Percentiles rank a stretch among this genome's conserved stretches.
Evolutionary conservation across 768 basidiomycete species (phyloP).

Genomic region (Rhizopogon roseolus): DNA sequence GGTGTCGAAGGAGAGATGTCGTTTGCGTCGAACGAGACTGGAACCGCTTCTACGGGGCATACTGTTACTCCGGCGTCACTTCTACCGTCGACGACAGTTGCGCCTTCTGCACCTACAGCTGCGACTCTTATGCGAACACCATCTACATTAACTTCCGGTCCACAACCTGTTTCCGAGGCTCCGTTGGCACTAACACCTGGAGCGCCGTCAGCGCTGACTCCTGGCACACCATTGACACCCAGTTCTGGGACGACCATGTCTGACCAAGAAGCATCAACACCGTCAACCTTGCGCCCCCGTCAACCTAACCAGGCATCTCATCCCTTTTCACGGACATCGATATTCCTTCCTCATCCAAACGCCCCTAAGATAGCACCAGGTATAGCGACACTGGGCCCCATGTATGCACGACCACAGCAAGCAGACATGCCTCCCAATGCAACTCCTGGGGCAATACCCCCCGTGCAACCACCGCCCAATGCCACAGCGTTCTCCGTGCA

Average conservation of each 20-base stretch:
- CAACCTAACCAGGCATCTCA: slow-evolving; percentile 15
- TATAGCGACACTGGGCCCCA: slow-evolving; percentile 38
- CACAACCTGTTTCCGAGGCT: slow-evolving; percentile 4
- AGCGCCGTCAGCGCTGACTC: background rate
- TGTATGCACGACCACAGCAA: slow-evolving; percentile 44
- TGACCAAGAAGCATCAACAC: background rate
- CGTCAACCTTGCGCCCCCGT: slow-evolving; percentile 22
- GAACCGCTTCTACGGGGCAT: background rate
- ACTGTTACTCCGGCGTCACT: slow-evolving; percentile 7
- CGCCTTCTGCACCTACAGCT: slow-evolving; percentile 5
- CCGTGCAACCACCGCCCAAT: slow-evolving; percentile 15
- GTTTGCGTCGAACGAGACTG: background rate
- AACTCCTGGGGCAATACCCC: slow-evolving; percentile 4
- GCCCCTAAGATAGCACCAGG: slow-evolving; percentile 39
- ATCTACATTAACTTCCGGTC: slow-evolving; percentile 13
- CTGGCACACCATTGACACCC: background rate
- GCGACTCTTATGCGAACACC: background rate
- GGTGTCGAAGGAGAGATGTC: background rate
- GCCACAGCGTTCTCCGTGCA: slow-evolving; percentile 24
- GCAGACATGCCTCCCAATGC: slow-evolving; percentile 10
- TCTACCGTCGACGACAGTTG: slow-evolving; percentile 5
- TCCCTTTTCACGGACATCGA: slow-evolving; percentile 30
- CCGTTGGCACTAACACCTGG: slow-evolving; percentile 10
- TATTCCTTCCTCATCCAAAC: slow-evolving; percentile 52
- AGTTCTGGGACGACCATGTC: background rate